Conservation (phyloP, 2,329 filamentous ascomycete genomes). For the Tricladium varicosporioides region DNA sequence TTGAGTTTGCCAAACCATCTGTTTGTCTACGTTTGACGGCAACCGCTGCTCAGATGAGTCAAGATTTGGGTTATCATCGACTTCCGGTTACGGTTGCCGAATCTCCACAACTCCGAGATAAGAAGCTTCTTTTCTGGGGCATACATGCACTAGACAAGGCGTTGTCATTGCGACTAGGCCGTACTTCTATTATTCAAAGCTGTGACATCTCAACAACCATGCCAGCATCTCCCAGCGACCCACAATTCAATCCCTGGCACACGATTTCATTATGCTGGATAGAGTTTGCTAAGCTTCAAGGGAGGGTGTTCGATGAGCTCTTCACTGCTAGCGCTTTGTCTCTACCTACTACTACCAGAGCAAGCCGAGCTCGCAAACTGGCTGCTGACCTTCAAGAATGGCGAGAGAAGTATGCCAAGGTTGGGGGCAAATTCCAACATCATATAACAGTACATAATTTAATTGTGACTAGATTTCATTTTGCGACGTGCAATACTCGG, state of each 20-base stretch:
- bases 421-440: too few relatives aligned
- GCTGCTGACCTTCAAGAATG: too few relatives aligned
- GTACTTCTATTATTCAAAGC: slow-evolving; percentile 16
- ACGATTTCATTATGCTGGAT: slow-evolving; percentile 16
- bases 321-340: slow-evolving; percentile 10
- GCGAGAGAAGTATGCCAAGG: too few relatives aligned
- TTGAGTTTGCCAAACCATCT: slow-evolving; percentile 4
- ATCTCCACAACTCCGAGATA: slow-evolving; percentile 2
- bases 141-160: slow-evolving; percentile 18
- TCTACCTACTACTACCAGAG: background rate
- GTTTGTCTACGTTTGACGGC: slow-evolving; percentile 5
- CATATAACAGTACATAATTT: too few relatives aligned
- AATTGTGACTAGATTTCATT: too few relatives aligned
- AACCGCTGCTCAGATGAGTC: slow-evolving; percentile 10
- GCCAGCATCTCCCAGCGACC: background rate
- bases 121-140: slow-evolving; percentile 14
- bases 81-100: slow-evolving; percentile 2
- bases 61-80: slow-evolving; percentile 9
- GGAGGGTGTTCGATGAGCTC: slow-evolving; percentile 9
- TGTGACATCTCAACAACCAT: slow-evolving; percentile 17
- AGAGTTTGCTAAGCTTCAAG: slow-evolving; percentile 12
- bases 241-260: slow-evolving; percentile 6
- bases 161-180: slow-evolving; percentile 16
- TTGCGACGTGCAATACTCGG: too few relatives aligned
- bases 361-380: background rate